A percentile compares a stretch with the other conserved stretches of the same genome.
Evolutionary conservation across 148 eudicot species (phyloP).

Genomic region (Fagopyrum tataricum): DNA sequence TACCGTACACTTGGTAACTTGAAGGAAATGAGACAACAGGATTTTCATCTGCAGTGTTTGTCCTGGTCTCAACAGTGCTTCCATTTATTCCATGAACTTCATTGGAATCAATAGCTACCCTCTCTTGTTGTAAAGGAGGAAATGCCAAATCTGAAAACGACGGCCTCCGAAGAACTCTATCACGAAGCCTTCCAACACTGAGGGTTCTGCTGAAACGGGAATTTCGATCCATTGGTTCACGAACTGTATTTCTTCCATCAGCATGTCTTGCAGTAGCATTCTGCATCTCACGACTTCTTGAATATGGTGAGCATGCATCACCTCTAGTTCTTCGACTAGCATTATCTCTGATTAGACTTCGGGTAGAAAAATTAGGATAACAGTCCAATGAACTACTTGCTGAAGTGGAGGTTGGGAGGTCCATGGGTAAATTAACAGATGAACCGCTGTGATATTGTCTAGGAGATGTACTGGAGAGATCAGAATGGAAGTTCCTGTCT

Average conservation of each 20-base stretch:
- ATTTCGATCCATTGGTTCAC: slow-evolving; percentile 68
- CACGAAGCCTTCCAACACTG: slow-evolving; percentile 98
- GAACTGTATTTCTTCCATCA: slow-evolving; percentile 43
- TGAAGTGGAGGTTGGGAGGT: slow-evolving; percentile 25
- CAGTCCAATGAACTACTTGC: slow-evolving; percentile 27
- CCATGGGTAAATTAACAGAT: slow-evolving; percentile 24
- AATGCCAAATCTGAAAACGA: slow-evolving; percentile 54
- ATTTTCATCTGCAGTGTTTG: slow-evolving; percentile 35
- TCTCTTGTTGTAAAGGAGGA: slow-evolving; percentile 48
- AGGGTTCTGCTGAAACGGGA: slow-evolving; percentile 85
- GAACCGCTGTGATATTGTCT: slow-evolving; percentile 31
- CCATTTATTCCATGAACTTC: slow-evolving; percentile 16
- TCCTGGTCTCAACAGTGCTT: slow-evolving; percentile 22
- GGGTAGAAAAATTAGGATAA: slow-evolving; percentile 20
- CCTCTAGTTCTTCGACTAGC: slow-evolving; percentile 25
- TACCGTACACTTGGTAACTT: slow-evolving; percentile 27
- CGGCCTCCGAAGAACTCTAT: slow-evolving; percentile 78
- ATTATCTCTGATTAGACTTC: slow-evolving; percentile 27
- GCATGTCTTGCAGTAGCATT: slow-evolving; percentile 35
- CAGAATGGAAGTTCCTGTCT: slow-evolving; percentile 34
- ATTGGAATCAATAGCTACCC: slow-evolving; percentile 25
- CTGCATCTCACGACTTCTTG: slow-evolving; percentile 40
- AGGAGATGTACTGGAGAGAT: slow-evolving; percentile 28
- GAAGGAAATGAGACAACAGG: slow-evolving; percentile 32
- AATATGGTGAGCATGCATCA: slow-evolving; percentile 26